Evolutionary conservation across 75 land plant genomes (phyloP).

Genomic region (Pinus taeda): DNA sequence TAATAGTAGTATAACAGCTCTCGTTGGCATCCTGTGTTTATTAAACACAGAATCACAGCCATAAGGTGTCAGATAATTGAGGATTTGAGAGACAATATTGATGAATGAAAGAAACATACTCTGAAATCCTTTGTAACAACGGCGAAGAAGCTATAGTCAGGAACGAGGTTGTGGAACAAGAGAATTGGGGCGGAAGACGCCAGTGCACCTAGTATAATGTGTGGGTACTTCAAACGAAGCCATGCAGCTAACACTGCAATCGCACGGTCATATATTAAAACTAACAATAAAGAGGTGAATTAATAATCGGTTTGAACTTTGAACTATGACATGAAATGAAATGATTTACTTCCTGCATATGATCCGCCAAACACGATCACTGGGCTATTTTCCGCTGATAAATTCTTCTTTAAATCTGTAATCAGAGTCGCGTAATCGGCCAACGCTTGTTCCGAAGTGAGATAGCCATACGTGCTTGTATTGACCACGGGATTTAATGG

Average conservation of each 20-base stretch:
- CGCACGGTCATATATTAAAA: background rate
- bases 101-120: conserved; percentile 12
- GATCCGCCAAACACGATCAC: conserved; percentile 64
- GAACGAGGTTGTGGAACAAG: conserved; percentile 41
- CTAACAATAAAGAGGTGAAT: background rate
- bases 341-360: conserved; percentile 60
- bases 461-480: conserved; percentile 33
- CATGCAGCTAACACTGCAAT: conserved; percentile 72
- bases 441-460: conserved; percentile 60
- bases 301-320: background rate
- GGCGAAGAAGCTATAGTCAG: conserved; percentile 34
- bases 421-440: conserved; percentile 57
- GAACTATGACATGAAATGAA: background rate
- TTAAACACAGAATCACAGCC: background rate
- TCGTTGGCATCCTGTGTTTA: conserved; percentile 34
- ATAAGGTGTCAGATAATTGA: background rate
- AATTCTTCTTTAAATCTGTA: conserved; percentile 39
- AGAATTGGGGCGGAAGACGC: conserved; percentile 76
- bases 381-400: conserved; percentile 34
- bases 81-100: background rate
- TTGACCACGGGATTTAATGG: conserved; percentile 21
- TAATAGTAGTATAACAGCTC: conserved; percentile 48
- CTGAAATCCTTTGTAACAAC: conserved; percentile 51
- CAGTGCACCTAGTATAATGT: conserved; percentile 62
- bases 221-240: conserved; percentile 78